phyloP scores from a whole-genome alignment of 1,284 basidiomycete species.

The Tilletia caries region DNA sequence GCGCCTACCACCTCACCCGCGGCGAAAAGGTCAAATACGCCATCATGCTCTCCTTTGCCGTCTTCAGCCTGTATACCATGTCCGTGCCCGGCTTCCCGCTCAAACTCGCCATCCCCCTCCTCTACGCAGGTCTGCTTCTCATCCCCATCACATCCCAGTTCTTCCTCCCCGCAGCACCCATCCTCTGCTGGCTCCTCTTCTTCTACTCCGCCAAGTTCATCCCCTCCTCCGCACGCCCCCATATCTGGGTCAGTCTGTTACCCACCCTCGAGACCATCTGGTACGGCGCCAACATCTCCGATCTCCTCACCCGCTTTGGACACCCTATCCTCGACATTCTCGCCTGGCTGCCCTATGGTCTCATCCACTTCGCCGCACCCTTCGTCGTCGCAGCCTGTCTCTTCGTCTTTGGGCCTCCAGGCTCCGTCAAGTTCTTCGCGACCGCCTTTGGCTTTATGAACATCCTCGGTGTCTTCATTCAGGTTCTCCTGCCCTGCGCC shows the following conservation, averaged over 20 bases:
- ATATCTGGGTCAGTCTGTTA: conserved; percentile 83
- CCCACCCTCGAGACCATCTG: conserved; percentile 90
- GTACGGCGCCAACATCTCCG: conserved; percentile 94
- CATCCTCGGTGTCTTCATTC: conserved; percentile 79
- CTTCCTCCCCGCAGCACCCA: conserved; percentile 80
- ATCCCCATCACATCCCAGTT: conserved; percentile 89
- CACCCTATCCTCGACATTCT: conserved; percentile 85
- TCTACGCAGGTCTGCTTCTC: conserved; percentile 69
- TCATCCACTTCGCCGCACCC: conserved; percentile 81
- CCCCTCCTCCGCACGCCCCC: conserved; percentile 69
- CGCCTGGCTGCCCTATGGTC: conserved; percentile 94
- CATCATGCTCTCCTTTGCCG: conserved; percentile 56
- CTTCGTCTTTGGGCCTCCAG: conserved; percentile 75
- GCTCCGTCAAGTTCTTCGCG: conserved; percentile 79
- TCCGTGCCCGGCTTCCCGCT: conserved; percentile 65
- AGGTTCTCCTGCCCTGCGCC: conserved; percentile 86
- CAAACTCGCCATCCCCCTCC: conserved; percentile 75
- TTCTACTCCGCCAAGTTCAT: conserved; percentile 86
- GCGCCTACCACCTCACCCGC: conserved; percentile 33
- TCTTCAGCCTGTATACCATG: conserved; percentile 78
- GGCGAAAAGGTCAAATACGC: conserved; percentile 46
- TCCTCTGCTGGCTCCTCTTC: conserved; percentile 67
- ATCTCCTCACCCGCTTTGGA: conserved; percentile 89
- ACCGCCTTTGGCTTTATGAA: conserved; percentile 91
- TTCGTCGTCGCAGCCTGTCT: conserved; percentile 63